Base-by-base conservation (phyloP, 305 asterid genomes). In the Petunia hybrid region DNA sequence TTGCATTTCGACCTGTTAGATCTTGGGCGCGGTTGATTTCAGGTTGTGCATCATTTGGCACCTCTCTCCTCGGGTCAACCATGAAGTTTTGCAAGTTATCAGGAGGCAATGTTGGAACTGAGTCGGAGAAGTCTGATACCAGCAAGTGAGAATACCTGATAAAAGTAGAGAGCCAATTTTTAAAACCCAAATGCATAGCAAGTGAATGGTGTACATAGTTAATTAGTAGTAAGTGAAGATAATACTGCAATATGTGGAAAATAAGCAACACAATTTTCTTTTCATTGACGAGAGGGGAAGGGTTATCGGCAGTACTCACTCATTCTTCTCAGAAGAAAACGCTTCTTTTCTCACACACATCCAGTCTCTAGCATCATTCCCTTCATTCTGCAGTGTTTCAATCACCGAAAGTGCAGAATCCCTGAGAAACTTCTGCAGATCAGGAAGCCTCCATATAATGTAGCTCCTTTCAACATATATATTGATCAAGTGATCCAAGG, bases 391-490 rank as follows among this genome's bases (percentile, higher is more conserved):
- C 84, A 89, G 81, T 78, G 76, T 83, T 67, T 84, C 92, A 75
- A 91, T 88, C 80, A 91, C 95, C 67, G 81, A 79, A 68, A 87
- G 83, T 67, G 98, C 97, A 4, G 98, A 89, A 73, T 91, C 93
- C 74, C 87, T 85, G 22, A 95, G 91, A 73, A 92, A 76, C 81
- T 90, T 95, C 83, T 95, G 99, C 80, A 95, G 88, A 84, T 90
- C 97, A 74, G 98, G 99, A 61, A 95, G 97, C 90, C 99, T 91
- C 99, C 98, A 95, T 80, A 95, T 79, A 64, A 95, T 81, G 82
- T 95, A 93, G 87, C 91, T 91, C 88, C 92, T 91, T 84, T 95
- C 99, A 41, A 95, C 92, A 68, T 92, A 95, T 78, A 95, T 87
- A 14, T 86, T 87, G 62, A 91, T 90, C 91, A 95, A 85, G 87